Evolutionary conservation across 768 basidiomycete genomes (phyloP), one percentile per base, ranked within the genome.

Genomic region (Pleurotus platypus): DNA sequence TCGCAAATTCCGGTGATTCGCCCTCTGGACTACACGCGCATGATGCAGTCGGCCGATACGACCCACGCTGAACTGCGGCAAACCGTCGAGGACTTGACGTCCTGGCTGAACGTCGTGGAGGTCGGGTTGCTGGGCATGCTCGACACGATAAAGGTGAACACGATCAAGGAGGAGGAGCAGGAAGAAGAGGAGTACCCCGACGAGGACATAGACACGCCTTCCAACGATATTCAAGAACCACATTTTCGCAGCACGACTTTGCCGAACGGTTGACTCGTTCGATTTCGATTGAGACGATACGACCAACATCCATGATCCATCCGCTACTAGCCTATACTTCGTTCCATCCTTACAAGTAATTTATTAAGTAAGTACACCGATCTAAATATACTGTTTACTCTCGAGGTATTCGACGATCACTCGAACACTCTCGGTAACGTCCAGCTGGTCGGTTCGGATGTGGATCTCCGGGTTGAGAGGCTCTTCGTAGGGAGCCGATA

Each of bases 401-500:
- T 75, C 66, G 61, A 99, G 86, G 75, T 98, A 98, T 58, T 85
- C 78, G 30, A 83, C 79, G 69, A 98, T 93, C 55, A 81, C 75
- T 61, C 79, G 76, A 46, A 98, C 94, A 53, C 92, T 87, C 56
- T 87, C 84, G 20, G 79, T 76, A 35, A 98, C 88, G 63, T 88
- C 83, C 22, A 78, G 79, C 70, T 94, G 80, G 67, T 91, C 82
- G 2, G 96, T 98, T 67, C 82, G 86, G 71, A 99, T 89, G 75
- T 95, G 94, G 58, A 99, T 83, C 72, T 98, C 97, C 43, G 97
- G 88, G 12, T 73, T 73, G 56, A 78, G 77, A 15, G 97, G 97
- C 4, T 86, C 83, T 72, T 98, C 97, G 70, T 98, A 98, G 15
- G 97, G 97, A 4, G 97, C 93, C 18, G 94, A 95, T 69, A 98